Percentiles rank a stretch among this genome's conserved stretches.
phyloP scores from a whole-genome alignment of 2,329 filamentous ascomycete species.

The Phaeosphaeriaceae sp. region DNA sequence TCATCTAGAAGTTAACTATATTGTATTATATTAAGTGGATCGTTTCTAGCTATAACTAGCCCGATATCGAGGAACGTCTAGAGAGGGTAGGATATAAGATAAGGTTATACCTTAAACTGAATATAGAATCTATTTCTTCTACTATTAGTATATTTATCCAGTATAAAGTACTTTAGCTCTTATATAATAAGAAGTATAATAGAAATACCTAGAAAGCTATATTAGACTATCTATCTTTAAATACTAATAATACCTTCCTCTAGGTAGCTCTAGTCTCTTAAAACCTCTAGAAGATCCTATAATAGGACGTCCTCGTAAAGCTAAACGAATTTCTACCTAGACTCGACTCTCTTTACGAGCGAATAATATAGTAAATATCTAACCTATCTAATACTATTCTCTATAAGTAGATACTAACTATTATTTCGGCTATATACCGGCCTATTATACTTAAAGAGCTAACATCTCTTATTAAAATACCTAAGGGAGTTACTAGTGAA shows the following conservation, averaged over 20 bases:
- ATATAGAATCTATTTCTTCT: constrained; percentile 30
- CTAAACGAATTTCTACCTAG: constrained; percentile 32
- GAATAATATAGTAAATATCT: constrained; percentile 48
- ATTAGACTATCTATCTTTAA: too few species aligned
- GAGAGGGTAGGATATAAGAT: neutral
- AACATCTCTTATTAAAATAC: constrained; percentile 8
- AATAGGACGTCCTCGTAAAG: constrained; percentile 23
- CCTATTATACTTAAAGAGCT: constrained; percentile 4
- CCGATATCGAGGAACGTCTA: constrained; percentile 41
- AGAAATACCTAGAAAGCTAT: too few species aligned
- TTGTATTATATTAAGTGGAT: too few species aligned
- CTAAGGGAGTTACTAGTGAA: neutral
- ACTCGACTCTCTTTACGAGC: constrained; percentile 47
- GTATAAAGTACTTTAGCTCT: constrained; percentile 41
- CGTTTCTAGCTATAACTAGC: constrained; percentile 22
- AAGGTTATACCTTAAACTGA: constrained; percentile 39
- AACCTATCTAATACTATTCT: constrained; percentile 13
- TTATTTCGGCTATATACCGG: constrained; percentile 23
- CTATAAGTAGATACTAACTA: constrained; percentile 46
- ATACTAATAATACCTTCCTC: too few species aligned
- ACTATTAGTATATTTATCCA: constrained; percentile 51
- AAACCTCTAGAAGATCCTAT: constrained; percentile 24
- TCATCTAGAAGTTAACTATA: constrained; percentile 7
- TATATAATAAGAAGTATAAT: constrained; percentile 41
- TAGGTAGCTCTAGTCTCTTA: too few species aligned